Evolutionary conservation across 352 stramenopile species (phyloP), one percentile per base, ranked within the genome.

Genomic region (Globisporangium yorkense): DNA sequence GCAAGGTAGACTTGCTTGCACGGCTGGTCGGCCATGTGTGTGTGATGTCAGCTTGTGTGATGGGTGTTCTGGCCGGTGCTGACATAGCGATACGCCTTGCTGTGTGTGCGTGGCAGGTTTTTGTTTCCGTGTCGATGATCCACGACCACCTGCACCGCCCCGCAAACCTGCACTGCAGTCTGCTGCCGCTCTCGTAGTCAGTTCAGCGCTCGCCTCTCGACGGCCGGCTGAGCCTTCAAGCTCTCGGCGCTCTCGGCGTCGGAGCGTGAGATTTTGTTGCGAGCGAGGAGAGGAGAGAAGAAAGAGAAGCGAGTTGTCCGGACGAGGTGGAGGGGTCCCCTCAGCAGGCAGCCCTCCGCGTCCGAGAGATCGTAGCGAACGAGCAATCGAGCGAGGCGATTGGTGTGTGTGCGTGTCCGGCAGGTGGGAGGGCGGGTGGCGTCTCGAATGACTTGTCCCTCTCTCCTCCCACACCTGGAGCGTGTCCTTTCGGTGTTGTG

Each of bases 111-210:
- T 20, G 8, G 20, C 33, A 89, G 79, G 78, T 92, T 41, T 92
- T 89, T 65, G 82, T 92, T 16, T 92, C 82, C 5, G 78, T 92
- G 48, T 86, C 82, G n/a, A 86, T 92, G 74, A 83, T 92, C 51
- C 77, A 89, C 63, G 82, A 92, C 63, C 74, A 68, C 40, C 73
- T 89, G 63, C 77, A 88, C 54, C 79, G 78, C n/a, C 75, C 82
- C 16, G 75, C 79, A 15, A 89, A 89, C 62, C 62, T 92, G 43
- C 82, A 92, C 71, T 92, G 82, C 76, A 89, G 77, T 54, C 66
- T 89, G 35, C 67, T 89, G 44, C 82, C 82, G 31, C 69, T 92
- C 33, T 88, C 79, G 59, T 91, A 77, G 78, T 67, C 27, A 12
- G 33, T 0, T 39, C 33, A 9, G 8, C 31, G 31, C 31, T 35